Conservation (phyloP, 2,329 filamentous ascomycete genomes). For the Aspergillus candidus region DNA sequence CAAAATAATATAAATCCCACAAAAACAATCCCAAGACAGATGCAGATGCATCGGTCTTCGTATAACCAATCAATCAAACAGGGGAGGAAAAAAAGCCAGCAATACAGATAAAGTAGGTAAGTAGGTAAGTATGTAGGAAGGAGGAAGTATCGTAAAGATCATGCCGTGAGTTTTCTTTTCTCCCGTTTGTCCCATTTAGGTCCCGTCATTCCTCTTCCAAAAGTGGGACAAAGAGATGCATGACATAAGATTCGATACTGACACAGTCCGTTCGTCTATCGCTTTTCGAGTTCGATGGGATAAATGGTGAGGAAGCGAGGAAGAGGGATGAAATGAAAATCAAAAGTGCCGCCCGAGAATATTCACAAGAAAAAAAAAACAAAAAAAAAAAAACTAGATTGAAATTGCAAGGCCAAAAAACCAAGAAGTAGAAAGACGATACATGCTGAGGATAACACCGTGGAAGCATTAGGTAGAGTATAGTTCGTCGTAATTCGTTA, state of each 20-base stretch:
- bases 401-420: neutral
- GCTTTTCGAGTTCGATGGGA: too few species aligned
- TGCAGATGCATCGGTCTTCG: neutral
- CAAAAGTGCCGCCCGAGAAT: neutral
- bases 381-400: too few species aligned
- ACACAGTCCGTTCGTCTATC: too few species aligned
- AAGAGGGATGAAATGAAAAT: neutral
- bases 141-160: neutral
- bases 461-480: neutral
- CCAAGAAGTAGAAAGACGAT: slow-evolving; percentile 6
- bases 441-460: slow-evolving; percentile 8
- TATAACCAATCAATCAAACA: too few species aligned
- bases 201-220: too few species aligned
- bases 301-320: slow-evolving; percentile 1
- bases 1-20: too few species aligned
- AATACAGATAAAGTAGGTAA: too few species aligned
- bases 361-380: too few species aligned
- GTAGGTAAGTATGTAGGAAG: neutral
- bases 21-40: slow-evolving; percentile 1
- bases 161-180: too few species aligned
- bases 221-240: too few species aligned
- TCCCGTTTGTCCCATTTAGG: too few species aligned
- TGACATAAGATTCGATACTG: too few species aligned
- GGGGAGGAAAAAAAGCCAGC: neutral
- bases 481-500: slow-evolving; percentile 18